A percentile compares a stretch with the other conserved stretches of the same genome.
Evolutionary conservation across 306 rosid species (phyloP).

Genomic region (Trifolium fragiferum): DNA sequence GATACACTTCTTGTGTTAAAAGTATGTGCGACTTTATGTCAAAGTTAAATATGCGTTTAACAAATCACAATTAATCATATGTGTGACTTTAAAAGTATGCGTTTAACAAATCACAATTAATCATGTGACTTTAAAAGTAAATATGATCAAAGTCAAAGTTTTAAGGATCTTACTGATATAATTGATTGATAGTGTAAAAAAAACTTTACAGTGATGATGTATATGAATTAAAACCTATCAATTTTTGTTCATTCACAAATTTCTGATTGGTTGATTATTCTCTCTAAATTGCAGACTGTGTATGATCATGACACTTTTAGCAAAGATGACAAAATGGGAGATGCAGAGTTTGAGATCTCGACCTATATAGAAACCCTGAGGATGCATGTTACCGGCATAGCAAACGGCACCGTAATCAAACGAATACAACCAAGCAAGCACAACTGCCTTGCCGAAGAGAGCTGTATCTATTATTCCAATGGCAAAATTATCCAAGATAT

Average conservation of each 20-base stretch:
- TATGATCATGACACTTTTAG: constrained; percentile 91
- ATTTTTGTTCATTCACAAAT: background rate
- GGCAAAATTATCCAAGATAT: constrained; percentile 76
- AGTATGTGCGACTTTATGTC: too few species aligned
- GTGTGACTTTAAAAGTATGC: too few species aligned
- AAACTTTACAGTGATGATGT: background rate
- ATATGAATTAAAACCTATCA: background rate
- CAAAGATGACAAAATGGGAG: constrained; percentile 96
- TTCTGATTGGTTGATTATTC: background rate
- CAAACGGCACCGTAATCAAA: constrained; percentile 62
- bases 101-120: background rate
- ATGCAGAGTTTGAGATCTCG: constrained; percentile 67
- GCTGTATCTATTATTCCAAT: constrained; percentile 58
- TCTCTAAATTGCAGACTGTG: constrained; percentile 64
- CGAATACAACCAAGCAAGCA: constrained; percentile 66
- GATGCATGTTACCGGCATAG: constrained; percentile 55
- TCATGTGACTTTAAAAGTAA: background rate
- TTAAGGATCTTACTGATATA: background rate
- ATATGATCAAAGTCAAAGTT: background rate
- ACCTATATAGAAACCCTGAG: constrained; percentile 70
- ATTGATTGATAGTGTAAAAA: background rate
- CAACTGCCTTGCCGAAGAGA: constrained; percentile 81
- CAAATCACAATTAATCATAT: too few species aligned
- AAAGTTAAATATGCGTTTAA: too few species aligned
- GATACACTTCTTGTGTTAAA: background rate